Conservation (phyloP, 2,329 filamentous ascomycete species). For the Pseudogymnoascus sp. region DNA sequence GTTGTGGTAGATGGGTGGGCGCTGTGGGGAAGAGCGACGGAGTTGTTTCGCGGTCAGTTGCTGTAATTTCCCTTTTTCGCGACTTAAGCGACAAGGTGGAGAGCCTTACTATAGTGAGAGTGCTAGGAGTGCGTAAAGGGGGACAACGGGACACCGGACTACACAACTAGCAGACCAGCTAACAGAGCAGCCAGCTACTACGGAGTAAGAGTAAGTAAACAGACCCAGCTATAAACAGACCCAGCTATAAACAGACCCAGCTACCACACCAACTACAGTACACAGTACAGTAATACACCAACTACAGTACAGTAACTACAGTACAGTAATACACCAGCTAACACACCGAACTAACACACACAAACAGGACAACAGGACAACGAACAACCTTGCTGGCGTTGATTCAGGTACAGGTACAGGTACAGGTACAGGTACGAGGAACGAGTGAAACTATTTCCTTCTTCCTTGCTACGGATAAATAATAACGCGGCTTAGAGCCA, state of each 20-base stretch:
- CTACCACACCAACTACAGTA: not conserved
- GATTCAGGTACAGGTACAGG: not conserved
- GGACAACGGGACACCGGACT: not conserved
- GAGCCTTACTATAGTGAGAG: no score
- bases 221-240: no score
- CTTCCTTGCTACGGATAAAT: not conserved
- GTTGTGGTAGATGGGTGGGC: not conserved
- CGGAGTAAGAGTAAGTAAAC: no score
- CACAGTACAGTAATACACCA: not conserved
- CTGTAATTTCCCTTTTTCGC: constrained; percentile 27
- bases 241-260: no score
- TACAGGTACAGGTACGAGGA: not conserved
- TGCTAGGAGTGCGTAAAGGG: not conserved
- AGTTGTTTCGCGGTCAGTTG: constrained; percentile 7
- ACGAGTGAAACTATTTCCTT: not conserved
- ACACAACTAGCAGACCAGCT: not conserved
- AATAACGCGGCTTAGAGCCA: constrained; percentile 4
- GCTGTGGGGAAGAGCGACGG: constrained; percentile 9
- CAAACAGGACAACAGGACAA: not conserved
- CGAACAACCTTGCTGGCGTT: constrained; percentile 8
- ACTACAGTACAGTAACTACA: not conserved
- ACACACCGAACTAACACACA: not conserved
- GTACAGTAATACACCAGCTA: not conserved
- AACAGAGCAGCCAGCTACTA: no score
- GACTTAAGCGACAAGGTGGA: constrained; percentile 23